Evolutionary conservation across 129 eudicot genomes (phyloP).

Genomic region (Centrapalus pauciflorus): DNA sequence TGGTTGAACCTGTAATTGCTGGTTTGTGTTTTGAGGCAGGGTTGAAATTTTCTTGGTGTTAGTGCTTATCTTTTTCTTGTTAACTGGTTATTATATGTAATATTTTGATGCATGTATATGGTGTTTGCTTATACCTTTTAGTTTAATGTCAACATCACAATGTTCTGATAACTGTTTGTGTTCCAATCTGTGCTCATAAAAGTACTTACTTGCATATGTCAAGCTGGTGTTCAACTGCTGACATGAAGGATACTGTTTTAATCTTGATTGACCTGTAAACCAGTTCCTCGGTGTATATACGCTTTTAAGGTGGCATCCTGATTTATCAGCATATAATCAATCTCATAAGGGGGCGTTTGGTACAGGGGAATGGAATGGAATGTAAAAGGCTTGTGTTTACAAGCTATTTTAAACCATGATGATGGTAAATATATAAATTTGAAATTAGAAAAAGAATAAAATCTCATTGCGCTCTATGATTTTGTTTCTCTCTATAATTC

Average conservation of each 20-base stretch:
- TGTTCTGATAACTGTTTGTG: neutral
- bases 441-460: too few relatives aligned
- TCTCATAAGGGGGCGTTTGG: too few relatives aligned
- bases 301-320: neutral
- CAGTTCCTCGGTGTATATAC: neutral
- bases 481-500: too few relatives aligned
- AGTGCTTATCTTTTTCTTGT: neutral
- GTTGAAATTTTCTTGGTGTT: neutral
- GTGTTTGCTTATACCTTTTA: neutral
- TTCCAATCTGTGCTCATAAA: neutral
- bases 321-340: neutral
- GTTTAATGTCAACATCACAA: neutral
- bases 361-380: too few relatives aligned
- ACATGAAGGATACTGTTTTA: neutral
- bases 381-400: too few relatives aligned
- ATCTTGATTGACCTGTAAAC: neutral
- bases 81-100: neutral
- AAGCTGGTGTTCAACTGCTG: neutral
- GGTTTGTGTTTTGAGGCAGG: too few relatives aligned
- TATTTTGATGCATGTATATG: neutral
- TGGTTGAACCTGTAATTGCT: too few relatives aligned
- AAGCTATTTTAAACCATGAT: too few relatives aligned
- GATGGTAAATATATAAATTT: too few relatives aligned
- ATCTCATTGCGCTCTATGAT: too few relatives aligned
- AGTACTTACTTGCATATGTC: neutral